Conservation (phyloP, 257 asterid species). For the Paulownia fortunei region DNA sequence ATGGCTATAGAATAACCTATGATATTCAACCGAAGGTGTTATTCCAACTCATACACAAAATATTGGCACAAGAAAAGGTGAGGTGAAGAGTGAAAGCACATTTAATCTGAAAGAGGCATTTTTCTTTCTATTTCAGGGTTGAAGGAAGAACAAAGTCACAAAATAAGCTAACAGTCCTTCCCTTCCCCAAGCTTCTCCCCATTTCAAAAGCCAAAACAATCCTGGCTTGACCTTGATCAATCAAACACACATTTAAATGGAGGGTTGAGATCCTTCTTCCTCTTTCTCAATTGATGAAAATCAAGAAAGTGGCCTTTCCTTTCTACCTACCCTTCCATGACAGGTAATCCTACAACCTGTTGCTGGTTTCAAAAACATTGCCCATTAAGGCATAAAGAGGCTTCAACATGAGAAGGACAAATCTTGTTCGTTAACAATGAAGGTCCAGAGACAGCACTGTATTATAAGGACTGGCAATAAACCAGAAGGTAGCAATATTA, state of each 20-base stretch:
- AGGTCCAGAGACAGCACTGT: not conserved
- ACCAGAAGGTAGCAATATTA: not conserved
- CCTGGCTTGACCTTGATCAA: not conserved
- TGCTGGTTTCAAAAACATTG: not conserved
- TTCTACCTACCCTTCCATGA: not conserved
- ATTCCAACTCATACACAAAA: not conserved
- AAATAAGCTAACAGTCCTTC: not conserved
- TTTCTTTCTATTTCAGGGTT: not conserved
- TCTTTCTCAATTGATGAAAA: not conserved
- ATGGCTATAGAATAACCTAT: not conserved
- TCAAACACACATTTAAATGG: not conserved
- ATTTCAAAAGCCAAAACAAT: not conserved
- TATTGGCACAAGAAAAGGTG: not conserved
- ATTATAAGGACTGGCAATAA: not conserved
- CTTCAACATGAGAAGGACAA: not conserved
- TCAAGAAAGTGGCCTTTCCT: not conserved
- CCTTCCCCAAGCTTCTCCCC: not conserved
- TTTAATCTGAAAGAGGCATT: not conserved
- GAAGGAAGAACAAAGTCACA: not conserved
- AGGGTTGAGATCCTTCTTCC: not conserved
- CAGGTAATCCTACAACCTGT: not conserved
- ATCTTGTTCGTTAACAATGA: not conserved
- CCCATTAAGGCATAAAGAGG: not conserved
- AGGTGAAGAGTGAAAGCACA: not conserved
- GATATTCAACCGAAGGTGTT: not conserved